These are phyloP conservation scores for Lipomyces lipofer DNA, from an alignment of 805 yeast genomes.

Conservation along the genomic window DNA sequence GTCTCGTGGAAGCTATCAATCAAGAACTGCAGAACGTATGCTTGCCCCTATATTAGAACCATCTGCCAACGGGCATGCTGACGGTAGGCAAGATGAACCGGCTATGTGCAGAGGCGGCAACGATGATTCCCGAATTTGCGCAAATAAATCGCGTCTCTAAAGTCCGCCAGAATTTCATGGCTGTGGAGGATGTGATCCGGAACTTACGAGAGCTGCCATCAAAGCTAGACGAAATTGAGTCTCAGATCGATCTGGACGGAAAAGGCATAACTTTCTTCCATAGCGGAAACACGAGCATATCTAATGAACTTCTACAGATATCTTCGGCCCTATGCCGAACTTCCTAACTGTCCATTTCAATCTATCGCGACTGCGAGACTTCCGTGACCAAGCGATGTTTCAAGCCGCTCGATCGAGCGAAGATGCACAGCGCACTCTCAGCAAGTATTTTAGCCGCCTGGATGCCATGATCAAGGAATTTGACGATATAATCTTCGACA, in stretches of 20 bases:
- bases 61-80: neutral
- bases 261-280: conserved; percentile 10
- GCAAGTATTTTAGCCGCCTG: conserved; percentile 54
- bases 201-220: conserved; percentile 60
- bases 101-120: conserved; percentile 22
- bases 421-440: conserved; percentile 62
- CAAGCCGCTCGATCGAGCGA: conserved; percentile 51
- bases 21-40: conserved; percentile 42
- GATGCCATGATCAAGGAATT: conserved; percentile 55
- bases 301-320: conserved; percentile 6
- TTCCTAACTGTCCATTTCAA: conserved; percentile 68
- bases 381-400: conserved; percentile 69
- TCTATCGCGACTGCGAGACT: conserved; percentile 70
- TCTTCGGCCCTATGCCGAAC: conserved; percentile 46
- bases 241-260: conserved; percentile 52
- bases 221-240: conserved; percentile 52
- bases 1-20: conserved; percentile 51
- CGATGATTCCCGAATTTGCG: conserved; percentile 62
- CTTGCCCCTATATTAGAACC: neutral
- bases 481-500: conserved; percentile 59
- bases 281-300: neutral
- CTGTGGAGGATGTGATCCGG: conserved; percentile 63
- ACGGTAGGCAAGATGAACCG: conserved; percentile 23
- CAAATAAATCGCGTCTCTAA: conserved; percentile 57
- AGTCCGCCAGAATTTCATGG: conserved; percentile 69